Evolutionary conservation across 2,329 filamentous ascomycete genomes (phyloP).

Genomic region (Colletotrichum sidae): DNA sequence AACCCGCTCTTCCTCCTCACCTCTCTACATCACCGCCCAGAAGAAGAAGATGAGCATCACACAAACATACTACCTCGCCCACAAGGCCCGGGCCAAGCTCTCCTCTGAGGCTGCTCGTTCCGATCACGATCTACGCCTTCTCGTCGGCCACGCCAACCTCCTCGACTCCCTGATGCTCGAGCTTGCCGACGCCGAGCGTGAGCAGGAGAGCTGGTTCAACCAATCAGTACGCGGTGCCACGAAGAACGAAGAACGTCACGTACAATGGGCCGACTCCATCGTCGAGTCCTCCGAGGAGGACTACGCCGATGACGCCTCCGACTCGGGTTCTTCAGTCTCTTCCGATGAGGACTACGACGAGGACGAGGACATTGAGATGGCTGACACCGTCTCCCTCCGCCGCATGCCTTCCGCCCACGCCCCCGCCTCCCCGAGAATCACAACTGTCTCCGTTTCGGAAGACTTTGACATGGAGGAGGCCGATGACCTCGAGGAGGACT

Average conservation of each 20-base stretch:
- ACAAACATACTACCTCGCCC: conserved; percentile 97
- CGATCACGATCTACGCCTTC: conserved; percentile 93
- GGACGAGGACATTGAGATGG: conserved; percentile 69
- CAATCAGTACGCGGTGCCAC: conserved; percentile 85
- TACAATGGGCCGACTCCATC: conserved; percentile 88
- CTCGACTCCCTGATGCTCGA: conserved; percentile 94
- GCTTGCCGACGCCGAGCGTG: conserved; percentile 91
- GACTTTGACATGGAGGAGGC: conserved; percentile 61
- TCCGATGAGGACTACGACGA: conserved; percentile 64
- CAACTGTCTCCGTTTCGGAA: conserved; percentile 50
- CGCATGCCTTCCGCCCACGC: conserved; percentile 54
- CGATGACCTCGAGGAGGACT: conserved; percentile 71
- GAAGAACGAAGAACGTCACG: conserved; percentile 69
- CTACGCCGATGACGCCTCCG: conserved; percentile 73
- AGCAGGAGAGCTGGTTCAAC: conserved; percentile 99
- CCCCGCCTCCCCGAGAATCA: conserved; percentile 39
- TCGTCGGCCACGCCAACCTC: conserved; percentile 98
- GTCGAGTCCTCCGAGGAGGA: conserved; percentile 80
- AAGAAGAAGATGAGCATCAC: conserved; percentile 94
- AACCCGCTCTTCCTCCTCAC: conserved; percentile 50
- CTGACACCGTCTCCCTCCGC: conserved; percentile 58
- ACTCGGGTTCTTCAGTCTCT: conserved; percentile 50
- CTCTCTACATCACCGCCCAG: conserved; percentile 50
- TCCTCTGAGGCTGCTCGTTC: conserved; percentile 88
- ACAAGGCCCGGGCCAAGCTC: conserved; percentile 96